These are phyloP conservation scores for Cystoderma amianthinum DNA, from an alignment of 768 basidiomycete genomes.

Conservation along the genomic window DNA sequence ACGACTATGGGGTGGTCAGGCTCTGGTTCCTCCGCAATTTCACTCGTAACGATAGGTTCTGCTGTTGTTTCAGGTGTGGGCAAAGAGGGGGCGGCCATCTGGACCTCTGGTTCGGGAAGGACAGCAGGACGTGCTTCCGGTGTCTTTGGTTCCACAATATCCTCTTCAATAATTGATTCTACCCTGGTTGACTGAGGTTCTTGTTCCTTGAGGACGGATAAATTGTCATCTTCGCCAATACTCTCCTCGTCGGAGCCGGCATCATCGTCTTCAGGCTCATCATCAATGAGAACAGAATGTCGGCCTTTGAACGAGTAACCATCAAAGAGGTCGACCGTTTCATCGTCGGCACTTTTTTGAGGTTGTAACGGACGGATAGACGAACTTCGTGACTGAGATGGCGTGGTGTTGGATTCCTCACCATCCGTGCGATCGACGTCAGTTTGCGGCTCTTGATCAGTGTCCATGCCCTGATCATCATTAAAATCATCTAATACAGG, in stretches of 20 bases:
- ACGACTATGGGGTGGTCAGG: background rate
- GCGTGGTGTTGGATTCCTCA: slow-evolving; percentile 72
- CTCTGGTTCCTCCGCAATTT: slow-evolving; percentile 11
- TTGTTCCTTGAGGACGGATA: slow-evolving; percentile 12
- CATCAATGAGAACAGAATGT: slow-evolving; percentile 72
- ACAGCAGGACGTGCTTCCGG: slow-evolving; percentile 56
- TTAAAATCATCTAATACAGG: slow-evolving; percentile 79
- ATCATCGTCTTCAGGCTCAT: slow-evolving; percentile 54
- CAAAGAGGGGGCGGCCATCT: slow-evolving; percentile 4
- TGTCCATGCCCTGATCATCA: slow-evolving; percentile 52
- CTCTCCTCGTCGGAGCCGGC: slow-evolving; percentile 40
- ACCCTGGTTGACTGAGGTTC: slow-evolving; percentile 3
- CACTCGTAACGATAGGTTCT: background rate
- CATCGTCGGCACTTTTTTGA: slow-evolving; percentile 27
- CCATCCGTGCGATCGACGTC: slow-evolving; percentile 70
- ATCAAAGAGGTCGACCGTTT: slow-evolving; percentile 77
- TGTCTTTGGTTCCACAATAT: slow-evolving; percentile 59
- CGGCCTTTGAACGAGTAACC: slow-evolving; percentile 92
- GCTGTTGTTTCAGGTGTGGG: background rate
- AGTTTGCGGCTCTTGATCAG: slow-evolving; percentile 64
- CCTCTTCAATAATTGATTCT: slow-evolving; percentile 17
- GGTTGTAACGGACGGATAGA: slow-evolving; percentile 40
- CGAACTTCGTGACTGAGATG: slow-evolving; percentile 73
- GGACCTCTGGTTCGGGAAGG: slow-evolving; percentile 16
- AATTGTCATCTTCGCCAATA: slow-evolving; percentile 23